phyloP scores from a whole-genome alignment of 2,329 filamentous ascomycete species.

The Sporothrix protearum region DNA sequence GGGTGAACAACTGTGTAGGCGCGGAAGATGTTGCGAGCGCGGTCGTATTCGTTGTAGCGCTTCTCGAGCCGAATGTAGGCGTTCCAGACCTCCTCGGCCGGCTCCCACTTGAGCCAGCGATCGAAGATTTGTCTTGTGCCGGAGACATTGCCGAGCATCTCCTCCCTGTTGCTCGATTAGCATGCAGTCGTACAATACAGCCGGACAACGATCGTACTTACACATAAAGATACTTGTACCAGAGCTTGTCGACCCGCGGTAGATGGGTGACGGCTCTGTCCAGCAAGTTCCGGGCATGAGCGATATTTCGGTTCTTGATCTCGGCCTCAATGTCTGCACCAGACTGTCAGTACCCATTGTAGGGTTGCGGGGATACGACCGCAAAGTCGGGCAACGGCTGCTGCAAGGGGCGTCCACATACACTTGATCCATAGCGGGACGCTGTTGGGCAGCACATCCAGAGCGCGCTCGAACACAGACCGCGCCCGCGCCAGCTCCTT shows the following conservation, averaged over 20 bases:
- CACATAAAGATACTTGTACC: constrained; percentile 86
- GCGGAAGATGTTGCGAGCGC: constrained; percentile 85
- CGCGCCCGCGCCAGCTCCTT: constrained; percentile 92
- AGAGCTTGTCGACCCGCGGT: constrained; percentile 89
- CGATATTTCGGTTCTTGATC: constrained; percentile 94
- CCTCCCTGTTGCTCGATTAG: constrained; percentile 55
- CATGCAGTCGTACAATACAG: neutral
- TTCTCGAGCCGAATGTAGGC: constrained; percentile 98
- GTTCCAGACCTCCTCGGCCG: constrained; percentile 91
- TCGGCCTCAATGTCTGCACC: constrained; percentile 74
- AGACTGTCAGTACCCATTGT: constrained; percentile 46
- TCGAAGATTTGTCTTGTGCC: constrained; percentile 94
- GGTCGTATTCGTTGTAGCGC: constrained; percentile 85
- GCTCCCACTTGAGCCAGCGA: constrained; percentile 97
- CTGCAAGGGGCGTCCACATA: neutral
- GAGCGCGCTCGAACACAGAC: constrained; percentile 88
- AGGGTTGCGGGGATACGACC: no score
- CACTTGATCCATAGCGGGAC: constrained; percentile 74
- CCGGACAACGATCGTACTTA: constrained; percentile 7
- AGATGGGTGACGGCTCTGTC: constrained; percentile 92
- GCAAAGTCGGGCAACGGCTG: neutral
- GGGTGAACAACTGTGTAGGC: constrained; percentile 90
- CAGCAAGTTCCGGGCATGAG: constrained; percentile 89
- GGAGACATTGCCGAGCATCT: constrained; percentile 91
- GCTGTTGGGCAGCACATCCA: constrained; percentile 86